A percentile compares a stretch with the other conserved stretches of the same genome.
Evolutionary conservation across 129 eudicot species (phyloP).

Genomic region (Helianthus annuus): DNA sequence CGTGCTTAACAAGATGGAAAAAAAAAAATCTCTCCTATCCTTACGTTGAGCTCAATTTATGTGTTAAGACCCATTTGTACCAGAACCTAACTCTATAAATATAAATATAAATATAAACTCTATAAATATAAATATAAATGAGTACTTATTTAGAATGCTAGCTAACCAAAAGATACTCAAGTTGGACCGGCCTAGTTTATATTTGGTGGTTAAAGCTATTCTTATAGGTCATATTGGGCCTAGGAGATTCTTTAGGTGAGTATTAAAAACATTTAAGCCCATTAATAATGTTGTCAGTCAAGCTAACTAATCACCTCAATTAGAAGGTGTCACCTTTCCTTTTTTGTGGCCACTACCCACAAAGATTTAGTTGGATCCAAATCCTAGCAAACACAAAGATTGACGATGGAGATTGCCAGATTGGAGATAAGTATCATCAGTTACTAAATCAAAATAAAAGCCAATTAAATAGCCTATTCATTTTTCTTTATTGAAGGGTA

Average conservation of each 20-base stretch:
- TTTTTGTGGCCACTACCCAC: neutral
- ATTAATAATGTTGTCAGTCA: conserved; percentile 8
- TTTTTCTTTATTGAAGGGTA: conserved; percentile 19
- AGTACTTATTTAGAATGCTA: neutral
- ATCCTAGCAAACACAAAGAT: neutral
- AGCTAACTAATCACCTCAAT: neutral
- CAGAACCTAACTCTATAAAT: neutral
- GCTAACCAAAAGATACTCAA: too few relatives aligned
- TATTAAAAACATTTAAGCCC: conserved; percentile 8
- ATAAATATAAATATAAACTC: neutral
- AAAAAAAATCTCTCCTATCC: too few relatives aligned
- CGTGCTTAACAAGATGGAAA: too few relatives aligned
- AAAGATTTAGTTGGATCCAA: neutral
- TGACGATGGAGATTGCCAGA: neutral
- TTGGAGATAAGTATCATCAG: neutral
- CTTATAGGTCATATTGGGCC: neutral
- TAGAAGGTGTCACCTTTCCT: neutral
- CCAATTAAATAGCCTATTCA: neutral
- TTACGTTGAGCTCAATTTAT: too few relatives aligned
- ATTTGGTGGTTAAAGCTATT: neutral
- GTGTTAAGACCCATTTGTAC: too few relatives aligned
- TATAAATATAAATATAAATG: neutral
- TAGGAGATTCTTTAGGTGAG: neutral
- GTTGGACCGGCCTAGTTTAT: neutral
- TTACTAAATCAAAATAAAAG: neutral